Percentiles rank a stretch among this genome's conserved stretches.
Evolutionary conservation across 2,329 filamentous ascomycete species (phyloP).

Genomic region (Colletotrichum graminicola): DNA sequence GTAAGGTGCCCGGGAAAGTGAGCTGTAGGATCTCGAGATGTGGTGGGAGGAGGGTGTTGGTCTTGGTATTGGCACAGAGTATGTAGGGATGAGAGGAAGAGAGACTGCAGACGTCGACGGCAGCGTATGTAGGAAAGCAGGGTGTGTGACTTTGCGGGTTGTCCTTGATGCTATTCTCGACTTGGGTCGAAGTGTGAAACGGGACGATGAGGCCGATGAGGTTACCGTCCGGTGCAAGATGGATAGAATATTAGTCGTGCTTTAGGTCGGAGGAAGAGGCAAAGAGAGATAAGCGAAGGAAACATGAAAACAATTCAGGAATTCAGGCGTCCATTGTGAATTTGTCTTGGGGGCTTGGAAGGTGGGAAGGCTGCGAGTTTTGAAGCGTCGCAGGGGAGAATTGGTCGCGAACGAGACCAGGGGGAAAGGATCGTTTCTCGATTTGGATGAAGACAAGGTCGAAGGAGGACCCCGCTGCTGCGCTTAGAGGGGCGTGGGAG

Average conservation of each 20-base stretch:
- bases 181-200: neutral
- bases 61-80: slow-evolving; percentile 8
- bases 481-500: slow-evolving; percentile 32
- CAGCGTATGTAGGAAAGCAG: slow-evolving; percentile 22
- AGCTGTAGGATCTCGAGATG: neutral
- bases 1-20: slow-evolving; percentile 11
- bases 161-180: neutral
- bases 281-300: neutral
- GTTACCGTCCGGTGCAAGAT: slow-evolving; percentile 24
- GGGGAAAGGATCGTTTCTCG: slow-evolving; percentile 23
- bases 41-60: slow-evolving; percentile 2
- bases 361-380: slow-evolving; percentile 41
- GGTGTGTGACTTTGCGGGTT: slow-evolving; percentile 14
- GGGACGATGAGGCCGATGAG: slow-evolving; percentile 20
- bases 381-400: slow-evolving; percentile 32
- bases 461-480: slow-evolving; percentile 29
- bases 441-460: slow-evolving; percentile 41
- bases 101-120: slow-evolving; percentile 13
- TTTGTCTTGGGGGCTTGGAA: slow-evolving; percentile 2
- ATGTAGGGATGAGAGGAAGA: neutral
- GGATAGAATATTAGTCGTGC: slow-evolving; percentile 30
- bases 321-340: slow-evolving; percentile 25
- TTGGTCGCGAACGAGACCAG: slow-evolving; percentile 29
- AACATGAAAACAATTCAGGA: slow-evolving; percentile 33
- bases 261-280: slow-evolving; percentile 32